Conservation (phyloP, 441 rosid species). For the Pelargonium australe region DNA sequence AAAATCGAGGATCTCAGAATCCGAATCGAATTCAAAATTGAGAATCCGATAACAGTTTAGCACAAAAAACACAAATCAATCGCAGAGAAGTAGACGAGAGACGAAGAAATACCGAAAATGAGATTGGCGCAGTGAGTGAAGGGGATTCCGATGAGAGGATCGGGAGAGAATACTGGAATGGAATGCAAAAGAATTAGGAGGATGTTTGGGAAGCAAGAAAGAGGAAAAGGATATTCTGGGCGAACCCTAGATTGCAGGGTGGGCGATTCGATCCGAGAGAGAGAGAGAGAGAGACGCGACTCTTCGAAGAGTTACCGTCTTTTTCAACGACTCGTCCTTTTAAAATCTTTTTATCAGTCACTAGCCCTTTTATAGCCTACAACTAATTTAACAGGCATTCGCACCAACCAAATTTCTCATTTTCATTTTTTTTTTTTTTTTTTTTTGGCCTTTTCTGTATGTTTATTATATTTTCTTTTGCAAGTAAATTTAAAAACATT, state of each 20-base stretch:
- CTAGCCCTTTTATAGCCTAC: background rate
- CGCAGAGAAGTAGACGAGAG: background rate
- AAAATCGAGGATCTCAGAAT: background rate
- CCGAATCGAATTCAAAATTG: background rate
- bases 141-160: background rate
- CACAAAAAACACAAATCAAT: background rate
- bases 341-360: background rate
- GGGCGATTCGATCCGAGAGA: background rate
- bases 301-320: background rate
- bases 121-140: background rate
- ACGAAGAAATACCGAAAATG: background rate
- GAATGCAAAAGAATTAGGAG: background rate
- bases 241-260: conserved; percentile 4
- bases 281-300: background rate
- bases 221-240: conserved; percentile 1
- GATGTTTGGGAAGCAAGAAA: conserved; percentile 4
- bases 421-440: background rate
- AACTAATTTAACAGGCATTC: background rate
- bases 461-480: too few species aligned
- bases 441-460: too few species aligned
- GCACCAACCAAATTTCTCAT: background rate
- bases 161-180: background rate
- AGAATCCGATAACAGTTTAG: background rate
- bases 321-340: background rate
- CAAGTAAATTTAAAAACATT: too few species aligned